Base-by-base conservation (phyloP, 345 rosid species). In the Arabidopsis thaliana region DNA sequence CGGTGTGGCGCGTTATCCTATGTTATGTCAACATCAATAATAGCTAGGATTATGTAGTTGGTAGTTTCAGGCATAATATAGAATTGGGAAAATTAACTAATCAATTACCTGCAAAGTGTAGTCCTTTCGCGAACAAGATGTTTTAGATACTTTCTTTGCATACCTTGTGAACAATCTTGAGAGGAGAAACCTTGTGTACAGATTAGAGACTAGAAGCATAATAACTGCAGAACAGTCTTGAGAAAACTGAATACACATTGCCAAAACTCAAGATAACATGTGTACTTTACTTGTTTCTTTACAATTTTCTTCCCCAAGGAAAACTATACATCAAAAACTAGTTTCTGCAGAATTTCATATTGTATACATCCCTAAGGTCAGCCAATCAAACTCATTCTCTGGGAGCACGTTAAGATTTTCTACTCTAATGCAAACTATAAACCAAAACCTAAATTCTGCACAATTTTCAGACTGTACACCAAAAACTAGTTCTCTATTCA, bases 91-190 rank as follows among this genome's bases (percentile, higher is more conserved):
- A 37, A 28, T 28, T 1, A 28, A 28, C 30, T 28, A 23, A 7
- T 30, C 0, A 30, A 16, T 30, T 73, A 86, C 96, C 92, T 2
- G 87, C 45, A 66, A 86, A 67, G 5, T 74, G 69, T 72, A 82
- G 88, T n/a, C 87, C 84, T 87, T 86, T 86, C 72, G 87, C 90
- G 52, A 84, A 80, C 37, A 86, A 44, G 52, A 80, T 82, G 40
- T 90, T 40, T 11, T 40, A 40, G 44, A 3, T 40, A 40, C 44
- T 90, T 61, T 93, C 97, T 22, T 75, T 48, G 25, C 57, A 36
- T 24, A 0, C 42, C 13, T 38, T 38, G 12, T 38, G 12, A 38
- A 38, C 42, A 9, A 11, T 38, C 11, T 38, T 38, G 42, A 38
- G 42, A 38, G 4, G 42, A 38, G 14, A 40, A 40, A 11, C 44